phyloP scores from a whole-genome alignment of 2,329 filamentous ascomycete species.

The Neopestalotiopsis sp. region DNA sequence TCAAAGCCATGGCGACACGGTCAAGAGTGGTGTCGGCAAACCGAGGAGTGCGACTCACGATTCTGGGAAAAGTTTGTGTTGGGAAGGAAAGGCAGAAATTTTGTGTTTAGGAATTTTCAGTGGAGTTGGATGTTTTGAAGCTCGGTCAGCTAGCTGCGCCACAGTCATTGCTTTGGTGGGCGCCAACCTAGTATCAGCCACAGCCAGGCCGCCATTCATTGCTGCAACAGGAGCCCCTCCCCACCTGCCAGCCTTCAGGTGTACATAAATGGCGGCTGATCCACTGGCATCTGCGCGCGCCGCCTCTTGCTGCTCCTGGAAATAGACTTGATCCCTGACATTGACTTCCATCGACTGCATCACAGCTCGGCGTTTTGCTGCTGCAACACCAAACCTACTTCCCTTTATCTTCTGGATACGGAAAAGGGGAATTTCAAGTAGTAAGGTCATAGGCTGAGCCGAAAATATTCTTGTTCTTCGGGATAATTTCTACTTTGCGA shows the following conservation, averaged over 20 bases:
- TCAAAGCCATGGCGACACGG: neutral
- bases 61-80: conserved; percentile 27
- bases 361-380: neutral
- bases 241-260: conserved; percentile 6
- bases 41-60: neutral
- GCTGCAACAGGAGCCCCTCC: neutral
- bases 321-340: neutral
- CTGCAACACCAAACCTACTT: neutral
- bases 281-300: conserved; percentile 16
- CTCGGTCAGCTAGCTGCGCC: conserved; percentile 14
- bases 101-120: conserved; percentile 10
- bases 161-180: neutral
- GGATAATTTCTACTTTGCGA: neutral
- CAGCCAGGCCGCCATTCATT: neutral
- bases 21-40: neutral
- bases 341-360: conserved; percentile 2
- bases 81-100: conserved; percentile 8
- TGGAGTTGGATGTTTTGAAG: conserved; percentile 16
- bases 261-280: conserved; percentile 19
- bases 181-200: neutral
- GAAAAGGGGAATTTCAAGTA: too few relatives aligned
- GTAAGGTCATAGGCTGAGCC: too few relatives aligned
- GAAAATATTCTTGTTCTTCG: neutral
- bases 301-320: conserved; percentile 3
- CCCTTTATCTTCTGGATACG: too few relatives aligned